Percentiles rank a stretch among this genome's conserved stretches.
Conservation (phyloP, 106 monocot genomes). For the Vanilla planifolia region DNA sequence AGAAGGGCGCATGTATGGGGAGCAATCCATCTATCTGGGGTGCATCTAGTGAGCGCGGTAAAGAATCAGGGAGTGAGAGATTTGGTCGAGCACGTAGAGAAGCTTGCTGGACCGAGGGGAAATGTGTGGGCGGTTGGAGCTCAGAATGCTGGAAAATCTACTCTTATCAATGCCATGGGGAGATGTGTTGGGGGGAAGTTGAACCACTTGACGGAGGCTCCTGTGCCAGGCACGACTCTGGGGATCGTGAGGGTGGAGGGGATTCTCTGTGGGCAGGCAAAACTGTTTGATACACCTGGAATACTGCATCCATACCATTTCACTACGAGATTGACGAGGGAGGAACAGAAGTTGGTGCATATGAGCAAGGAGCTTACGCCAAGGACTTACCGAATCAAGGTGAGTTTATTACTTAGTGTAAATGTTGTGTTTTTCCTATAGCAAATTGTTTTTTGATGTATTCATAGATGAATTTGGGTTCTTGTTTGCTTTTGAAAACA, state of each 20-base stretch:
- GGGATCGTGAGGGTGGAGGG: slow-evolving; percentile 86
- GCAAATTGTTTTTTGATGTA: too few species aligned
- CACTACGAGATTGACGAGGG: slow-evolving; percentile 64
- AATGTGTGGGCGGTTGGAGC: slow-evolving; percentile 97
- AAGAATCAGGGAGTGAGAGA: slow-evolving; percentile 72
- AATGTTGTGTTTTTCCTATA: too few species aligned
- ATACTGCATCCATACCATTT: slow-evolving; percentile 83
- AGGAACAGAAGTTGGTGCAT: slow-evolving; percentile 83
- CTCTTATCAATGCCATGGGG: slow-evolving; percentile 91
- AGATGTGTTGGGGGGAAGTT: slow-evolving; percentile 33
- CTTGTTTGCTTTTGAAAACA: too few species aligned
- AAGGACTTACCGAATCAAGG: slow-evolving; percentile 85
- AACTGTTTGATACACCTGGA: slow-evolving; percentile 91
- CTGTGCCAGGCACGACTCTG: slow-evolving; percentile 89
- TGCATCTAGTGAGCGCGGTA: slow-evolving; percentile 76
- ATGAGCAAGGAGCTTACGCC: slow-evolving; percentile 70
- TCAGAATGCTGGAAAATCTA: slow-evolving; percentile 98
- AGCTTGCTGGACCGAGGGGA: slow-evolving; percentile 65
- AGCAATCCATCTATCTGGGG: slow-evolving; percentile 41
- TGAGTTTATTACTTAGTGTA: too few species aligned
- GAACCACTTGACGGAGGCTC: slow-evolving; percentile 74
- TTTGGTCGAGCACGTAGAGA: slow-evolving; percentile 58
- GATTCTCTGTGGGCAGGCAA: slow-evolving; percentile 58
- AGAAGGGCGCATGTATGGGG: slow-evolving; percentile 37
- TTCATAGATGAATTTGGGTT: too few species aligned